Conservation (phyloP, 371 early-diverging fungal species). For the Circinella umbellata region DNA sequence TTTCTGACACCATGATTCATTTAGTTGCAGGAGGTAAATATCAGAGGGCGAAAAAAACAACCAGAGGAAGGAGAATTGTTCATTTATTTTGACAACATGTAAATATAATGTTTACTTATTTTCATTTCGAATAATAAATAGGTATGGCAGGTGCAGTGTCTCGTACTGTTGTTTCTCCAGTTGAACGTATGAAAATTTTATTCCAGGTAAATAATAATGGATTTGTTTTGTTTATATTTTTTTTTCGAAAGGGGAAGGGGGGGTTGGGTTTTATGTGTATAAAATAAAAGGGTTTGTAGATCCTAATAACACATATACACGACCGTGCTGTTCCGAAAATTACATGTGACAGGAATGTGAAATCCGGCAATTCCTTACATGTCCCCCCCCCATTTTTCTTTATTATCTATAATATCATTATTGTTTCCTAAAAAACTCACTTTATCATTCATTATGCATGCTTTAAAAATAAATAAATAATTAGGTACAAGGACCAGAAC, state of each 20-base stretch:
- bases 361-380: neutral
- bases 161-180: slow-evolving; percentile 90
- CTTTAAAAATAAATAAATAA: slow-evolving; percentile 1
- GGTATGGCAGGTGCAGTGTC: slow-evolving; percentile 88
- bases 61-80: neutral
- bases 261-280: neutral
- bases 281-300: neutral
- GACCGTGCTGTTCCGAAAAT: slow-evolving; percentile 20
- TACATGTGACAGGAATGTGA: slow-evolving; percentile 33
- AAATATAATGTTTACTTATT: neutral
- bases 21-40: slow-evolving; percentile 80
- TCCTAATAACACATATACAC: neutral
- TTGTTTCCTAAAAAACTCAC: too few relatives aligned
- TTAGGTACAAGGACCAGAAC: slow-evolving; percentile 78
- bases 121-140: neutral
- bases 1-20: slow-evolving; percentile 73
- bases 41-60: neutral
- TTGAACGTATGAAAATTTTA: slow-evolving; percentile 92
- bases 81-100: neutral
- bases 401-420: too few relatives aligned
- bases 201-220: slow-evolving; percentile 66
- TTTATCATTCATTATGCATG: too few relatives aligned
- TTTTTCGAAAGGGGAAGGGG: too few relatives aligned
- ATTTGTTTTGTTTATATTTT: too few relatives aligned
- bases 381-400: too few relatives aligned